Percentiles rank a stretch among this genome's conserved stretches.
Evolutionary conservation across 345 rosid genomes (phyloP).

Genomic region (Euclidium syriacum): DNA sequence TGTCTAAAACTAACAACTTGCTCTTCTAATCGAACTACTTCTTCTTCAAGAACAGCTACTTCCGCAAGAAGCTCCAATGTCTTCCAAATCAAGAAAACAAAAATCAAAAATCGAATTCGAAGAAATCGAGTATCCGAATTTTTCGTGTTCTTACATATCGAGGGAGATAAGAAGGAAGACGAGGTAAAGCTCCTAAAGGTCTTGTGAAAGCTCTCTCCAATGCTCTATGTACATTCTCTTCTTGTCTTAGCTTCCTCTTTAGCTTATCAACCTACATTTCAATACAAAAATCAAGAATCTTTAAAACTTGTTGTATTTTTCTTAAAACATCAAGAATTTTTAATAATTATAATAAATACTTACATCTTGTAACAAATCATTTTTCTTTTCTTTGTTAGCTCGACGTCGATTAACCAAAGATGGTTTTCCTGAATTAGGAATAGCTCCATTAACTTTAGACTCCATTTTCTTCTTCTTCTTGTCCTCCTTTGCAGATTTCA

Average conservation of each 20-base stretch:
- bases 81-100: slow-evolving; percentile 35
- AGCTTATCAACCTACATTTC: slow-evolving; percentile 92
- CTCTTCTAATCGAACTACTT: slow-evolving; percentile 90
- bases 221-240: slow-evolving; percentile 97
- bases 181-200: slow-evolving; percentile 94
- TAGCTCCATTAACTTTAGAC: slow-evolving; percentile 34
- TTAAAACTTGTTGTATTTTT: too few relatives aligned
- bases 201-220: slow-evolving; percentile 90
- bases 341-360: too few relatives aligned
- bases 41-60: slow-evolving; percentile 97
- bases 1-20: slow-evolving; percentile 85
- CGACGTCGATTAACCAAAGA: slow-evolving; percentile 47
- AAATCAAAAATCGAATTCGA: neutral
- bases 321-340: too few relatives aligned
- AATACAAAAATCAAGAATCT: neutral
- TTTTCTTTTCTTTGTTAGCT: slow-evolving; percentile 67
- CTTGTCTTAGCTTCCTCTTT: slow-evolving; percentile 87
- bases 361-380: slow-evolving; percentile 86
- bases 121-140: neutral
- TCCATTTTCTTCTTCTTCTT: slow-evolving; percentile 59
- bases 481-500: slow-evolving; percentile 28
- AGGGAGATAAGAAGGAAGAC: slow-evolving; percentile 94
- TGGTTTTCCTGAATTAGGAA: slow-evolving; percentile 38
- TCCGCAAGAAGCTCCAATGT: slow-evolving; percentile 96
- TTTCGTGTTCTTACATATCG: slow-evolving; percentile 55